Evolutionary conservation across 352 stramenopile genomes (phyloP).

Genomic region (Plasmopara viticola): DNA sequence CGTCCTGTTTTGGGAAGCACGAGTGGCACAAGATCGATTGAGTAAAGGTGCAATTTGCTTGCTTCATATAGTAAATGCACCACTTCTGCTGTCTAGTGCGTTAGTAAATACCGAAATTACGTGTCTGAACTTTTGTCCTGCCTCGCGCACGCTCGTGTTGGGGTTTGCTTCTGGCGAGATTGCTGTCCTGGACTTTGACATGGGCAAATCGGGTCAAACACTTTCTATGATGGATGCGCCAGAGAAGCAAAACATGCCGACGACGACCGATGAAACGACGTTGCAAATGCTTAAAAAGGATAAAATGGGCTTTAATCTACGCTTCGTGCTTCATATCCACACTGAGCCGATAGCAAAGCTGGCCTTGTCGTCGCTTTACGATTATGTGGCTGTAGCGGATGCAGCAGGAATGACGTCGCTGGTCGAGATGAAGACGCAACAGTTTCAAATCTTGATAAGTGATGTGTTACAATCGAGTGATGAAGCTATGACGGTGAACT

Average conservation of each 20-base stretch:
- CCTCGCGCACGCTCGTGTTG: conserved; percentile 38
- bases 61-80: conserved; percentile 45
- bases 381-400: conserved; percentile 50
- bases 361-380: conserved; percentile 39
- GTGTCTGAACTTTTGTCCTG: conserved; percentile 40
- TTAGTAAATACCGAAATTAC: conserved; percentile 34
- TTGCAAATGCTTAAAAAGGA: conserved; percentile 9
- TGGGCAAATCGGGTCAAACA: conserved; percentile 9
- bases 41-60: conserved; percentile 54
- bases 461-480: conserved; percentile 34
- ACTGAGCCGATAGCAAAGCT: conserved; percentile 47
- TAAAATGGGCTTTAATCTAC: conserved; percentile 29
- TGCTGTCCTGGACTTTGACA: conserved; percentile 38
- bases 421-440: conserved; percentile 40
- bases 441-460: conserved; percentile 54
- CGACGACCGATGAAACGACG: not conserved
- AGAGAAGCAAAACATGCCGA: not conserved
- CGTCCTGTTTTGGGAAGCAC: conserved; percentile 60
- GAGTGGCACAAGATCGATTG: conserved; percentile 33
- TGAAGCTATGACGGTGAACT: conserved; percentile 50
- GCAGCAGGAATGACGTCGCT: conserved; percentile 52
- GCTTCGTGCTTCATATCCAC: conserved; percentile 57
- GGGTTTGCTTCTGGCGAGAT: conserved; percentile 57
- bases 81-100: conserved; percentile 27
- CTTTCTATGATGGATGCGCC: not conserved